A percentile compares a stretch with the other conserved stretches of the same genome.
Conservation (phyloP, 140 eudicot genomes). For the Bidens hawaiensis region DNA sequence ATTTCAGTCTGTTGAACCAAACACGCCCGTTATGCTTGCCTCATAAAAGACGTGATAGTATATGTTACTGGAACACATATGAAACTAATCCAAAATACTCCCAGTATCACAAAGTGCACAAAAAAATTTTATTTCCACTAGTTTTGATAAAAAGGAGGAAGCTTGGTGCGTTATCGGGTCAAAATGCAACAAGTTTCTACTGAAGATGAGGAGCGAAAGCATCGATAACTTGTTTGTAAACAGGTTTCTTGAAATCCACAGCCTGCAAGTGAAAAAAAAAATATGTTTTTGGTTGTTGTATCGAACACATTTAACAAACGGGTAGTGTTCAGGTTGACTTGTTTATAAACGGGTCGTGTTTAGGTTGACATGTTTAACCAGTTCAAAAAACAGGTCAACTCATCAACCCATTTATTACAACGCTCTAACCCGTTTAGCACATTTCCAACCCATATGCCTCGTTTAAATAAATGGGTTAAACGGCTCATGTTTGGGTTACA, state of each 20-base stretch:
- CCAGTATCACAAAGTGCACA: not conserved
- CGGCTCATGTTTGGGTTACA: too few relatives aligned
- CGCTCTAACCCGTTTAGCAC: too few relatives aligned
- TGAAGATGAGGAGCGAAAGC: slow-evolving; percentile 72
- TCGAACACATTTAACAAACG: not conserved
- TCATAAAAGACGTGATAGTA: not conserved
- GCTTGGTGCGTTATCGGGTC: not conserved
- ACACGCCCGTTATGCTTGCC: too few relatives aligned
- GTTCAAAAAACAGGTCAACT: too few relatives aligned
- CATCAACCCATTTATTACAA: too few relatives aligned
- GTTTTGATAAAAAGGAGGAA: not conserved
- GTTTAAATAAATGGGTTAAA: not conserved
- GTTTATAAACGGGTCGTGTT: too few relatives aligned
- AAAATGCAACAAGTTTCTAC: slow-evolving; percentile 22
- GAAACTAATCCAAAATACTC: not conserved
- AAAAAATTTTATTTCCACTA: not conserved
- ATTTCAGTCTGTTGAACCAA: too few relatives aligned
- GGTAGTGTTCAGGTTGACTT: too few relatives aligned
- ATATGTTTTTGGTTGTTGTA: not conserved
- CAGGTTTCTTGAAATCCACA: slow-evolving; percentile 89
- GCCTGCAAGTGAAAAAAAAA: slow-evolving; percentile 47
- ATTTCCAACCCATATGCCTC: too few relatives aligned
- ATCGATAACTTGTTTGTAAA: slow-evolving; percentile 65
- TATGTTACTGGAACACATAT: not conserved
- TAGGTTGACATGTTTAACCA: too few relatives aligned